Conservation (phyloP, 352 stramenopile species). For the Saprolegnia diclina region DNA sequence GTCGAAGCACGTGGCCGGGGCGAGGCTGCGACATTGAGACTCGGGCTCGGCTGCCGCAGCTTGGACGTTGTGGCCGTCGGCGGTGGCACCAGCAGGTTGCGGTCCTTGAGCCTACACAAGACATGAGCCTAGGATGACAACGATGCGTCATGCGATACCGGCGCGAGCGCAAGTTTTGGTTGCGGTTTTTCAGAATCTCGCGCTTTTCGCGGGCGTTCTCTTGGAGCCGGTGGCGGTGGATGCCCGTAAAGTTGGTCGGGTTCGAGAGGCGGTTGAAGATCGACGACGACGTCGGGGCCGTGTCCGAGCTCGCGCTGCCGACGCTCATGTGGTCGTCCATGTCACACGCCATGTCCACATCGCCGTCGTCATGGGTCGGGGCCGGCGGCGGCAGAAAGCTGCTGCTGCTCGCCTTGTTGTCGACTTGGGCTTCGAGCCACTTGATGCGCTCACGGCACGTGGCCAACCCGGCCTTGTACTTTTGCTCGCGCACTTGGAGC, state of each 20-base stretch:
- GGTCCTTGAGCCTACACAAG: constrained; percentile 21
- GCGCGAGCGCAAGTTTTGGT: constrained; percentile 63
- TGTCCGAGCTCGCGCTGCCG: constrained; percentile 52
- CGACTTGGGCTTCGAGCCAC: constrained; percentile 59
- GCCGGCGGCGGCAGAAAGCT: constrained; percentile 11
- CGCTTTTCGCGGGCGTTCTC: constrained; percentile 71
- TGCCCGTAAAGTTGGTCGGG: constrained; percentile 82
- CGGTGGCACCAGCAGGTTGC: constrained; percentile 14
- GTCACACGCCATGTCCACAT: constrained; percentile 39
- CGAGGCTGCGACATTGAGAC: constrained; percentile 39
- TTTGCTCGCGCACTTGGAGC: constrained; percentile 41
- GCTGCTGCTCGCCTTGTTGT: constrained; percentile 10
- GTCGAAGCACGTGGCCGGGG: constrained; percentile 43
- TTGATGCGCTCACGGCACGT: constrained; percentile 53
- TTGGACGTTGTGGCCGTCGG: constrained; percentile 7
- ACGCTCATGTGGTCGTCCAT: constrained; percentile 36
- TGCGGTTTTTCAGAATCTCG: constrained; percentile 67
- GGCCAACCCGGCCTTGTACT: constrained; percentile 46
- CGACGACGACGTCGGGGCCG: constrained; percentile 37
- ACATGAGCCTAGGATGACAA: background rate
- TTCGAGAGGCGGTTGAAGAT: constrained; percentile 85
- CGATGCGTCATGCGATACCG: constrained; percentile 37
- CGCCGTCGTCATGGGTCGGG: constrained; percentile 28
- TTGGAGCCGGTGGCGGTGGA: constrained; percentile 79
- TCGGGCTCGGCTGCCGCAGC: constrained; percentile 15